phyloP scores from a whole-genome alignment of 768 basidiomycete species.

The Agrocybe praecox region DNA sequence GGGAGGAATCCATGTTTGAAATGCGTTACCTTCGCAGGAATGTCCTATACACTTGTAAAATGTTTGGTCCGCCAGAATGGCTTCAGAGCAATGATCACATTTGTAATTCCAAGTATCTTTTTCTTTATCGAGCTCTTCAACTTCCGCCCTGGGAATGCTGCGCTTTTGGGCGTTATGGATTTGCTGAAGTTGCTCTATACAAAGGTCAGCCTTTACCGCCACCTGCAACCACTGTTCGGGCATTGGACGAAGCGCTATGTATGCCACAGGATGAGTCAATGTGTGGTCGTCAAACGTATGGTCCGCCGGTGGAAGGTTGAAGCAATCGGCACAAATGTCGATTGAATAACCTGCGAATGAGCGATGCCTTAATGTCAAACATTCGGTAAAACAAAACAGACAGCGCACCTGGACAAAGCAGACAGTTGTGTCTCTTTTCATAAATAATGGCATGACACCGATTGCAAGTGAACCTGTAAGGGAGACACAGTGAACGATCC shows the following conservation, averaged over 20 bases:
- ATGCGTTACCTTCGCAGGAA: background rate
- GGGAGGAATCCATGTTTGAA: background rate
- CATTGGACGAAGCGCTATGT: background rate
- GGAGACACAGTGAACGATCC: background rate
- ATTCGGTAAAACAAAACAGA: background rate
- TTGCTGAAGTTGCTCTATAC: background rate
- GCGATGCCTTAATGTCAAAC: background rate
- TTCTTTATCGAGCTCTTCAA: background rate
- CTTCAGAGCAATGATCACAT: background rate
- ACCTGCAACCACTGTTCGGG: background rate
- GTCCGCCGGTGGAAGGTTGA: background rate
- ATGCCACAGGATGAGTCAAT: slow-evolving; percentile 3
- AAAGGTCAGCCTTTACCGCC: background rate
- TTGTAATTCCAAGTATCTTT: background rate
- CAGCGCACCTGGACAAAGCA: slow-evolving; percentile 3
- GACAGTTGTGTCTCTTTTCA: slow-evolving; percentile 4
- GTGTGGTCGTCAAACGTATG: background rate
- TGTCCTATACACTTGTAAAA: slow-evolving; percentile 5
- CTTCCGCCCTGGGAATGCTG: background rate
- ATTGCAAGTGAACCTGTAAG: background rate
- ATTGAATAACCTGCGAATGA: background rate
- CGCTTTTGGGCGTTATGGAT: background rate
- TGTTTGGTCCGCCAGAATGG: background rate
- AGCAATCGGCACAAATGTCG: slow-evolving; percentile 6
- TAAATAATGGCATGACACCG: background rate